Evolutionary conservation across 352 stramenopile species (phyloP).

Genomic region (Phytophthora fragariaefolia): DNA sequence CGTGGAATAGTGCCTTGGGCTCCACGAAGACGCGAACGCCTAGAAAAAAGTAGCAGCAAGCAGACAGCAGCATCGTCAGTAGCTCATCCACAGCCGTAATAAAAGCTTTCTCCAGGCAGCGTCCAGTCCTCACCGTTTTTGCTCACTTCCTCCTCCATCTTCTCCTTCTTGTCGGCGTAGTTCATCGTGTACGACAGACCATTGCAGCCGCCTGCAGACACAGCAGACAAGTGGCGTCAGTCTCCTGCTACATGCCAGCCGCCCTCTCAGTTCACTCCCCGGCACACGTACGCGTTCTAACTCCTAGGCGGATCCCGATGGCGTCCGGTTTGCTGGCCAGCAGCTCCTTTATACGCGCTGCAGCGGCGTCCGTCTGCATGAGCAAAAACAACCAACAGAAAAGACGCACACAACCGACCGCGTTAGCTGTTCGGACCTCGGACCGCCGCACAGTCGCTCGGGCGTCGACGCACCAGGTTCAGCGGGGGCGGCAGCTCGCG

Average conservation of each 20-base stretch:
- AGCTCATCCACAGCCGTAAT: background rate
- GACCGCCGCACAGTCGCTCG: constrained; percentile 4
- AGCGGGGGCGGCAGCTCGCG: constrained; percentile 77
- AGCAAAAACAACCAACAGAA: background rate
- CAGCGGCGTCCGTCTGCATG: constrained; percentile 89
- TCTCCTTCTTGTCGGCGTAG: constrained; percentile 96
- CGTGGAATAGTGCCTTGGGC: constrained; percentile 98
- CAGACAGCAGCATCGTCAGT: constrained; percentile 16
- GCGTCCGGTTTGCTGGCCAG: constrained; percentile 87
- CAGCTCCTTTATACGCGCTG: constrained; percentile 87
- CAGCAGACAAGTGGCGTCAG: constrained; percentile 5
- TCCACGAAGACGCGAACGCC: constrained; percentile 98
- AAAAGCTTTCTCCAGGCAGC: constrained; percentile 2
- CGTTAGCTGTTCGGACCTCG: background rate
- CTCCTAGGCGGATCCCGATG: constrained; percentile 96
- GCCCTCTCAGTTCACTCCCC: constrained; percentile 10
- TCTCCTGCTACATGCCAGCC: background rate
- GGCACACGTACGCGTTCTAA: constrained; percentile 87
- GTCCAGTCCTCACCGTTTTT: constrained; percentile 76
- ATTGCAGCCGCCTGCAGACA: constrained; percentile 94
- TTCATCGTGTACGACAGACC: constrained; percentile 99
- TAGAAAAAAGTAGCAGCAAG: constrained; percentile 21
- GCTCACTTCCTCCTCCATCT: constrained; percentile 94
- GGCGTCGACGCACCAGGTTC: constrained; percentile 62
- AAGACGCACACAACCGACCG: background rate